Evolutionary conservation across 306 rosid genomes (phyloP), one percentile per base, ranked within the genome.

Genomic region (Mimosa bimucronata): DNA sequence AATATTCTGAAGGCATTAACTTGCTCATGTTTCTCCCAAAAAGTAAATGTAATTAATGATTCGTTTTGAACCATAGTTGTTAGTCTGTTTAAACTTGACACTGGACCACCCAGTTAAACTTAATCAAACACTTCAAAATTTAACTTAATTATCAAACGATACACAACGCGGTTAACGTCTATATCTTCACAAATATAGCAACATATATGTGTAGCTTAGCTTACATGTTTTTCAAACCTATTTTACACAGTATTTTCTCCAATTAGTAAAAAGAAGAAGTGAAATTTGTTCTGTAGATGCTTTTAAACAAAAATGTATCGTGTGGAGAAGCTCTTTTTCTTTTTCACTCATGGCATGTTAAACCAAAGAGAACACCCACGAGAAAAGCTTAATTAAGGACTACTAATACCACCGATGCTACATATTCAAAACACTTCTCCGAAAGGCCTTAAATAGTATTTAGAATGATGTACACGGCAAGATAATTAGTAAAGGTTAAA

Each of bases 381-480:
- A n/a, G 25, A 67, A 69, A 29, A 7, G 11, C 23, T 18, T 18
- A 50, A 50, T 53, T 19, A 53, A 53, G 25, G 23, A 7, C 10
- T 50, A 50, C 9, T 5, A 18, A 6, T 18, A 18, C 57, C 57
- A 50, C 9, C 23, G 8, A 6, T 50, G 21, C 23, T 16, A 9
- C 11, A 42, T 44, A 18, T 18, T 6, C 57, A 50, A 1, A 50
- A 50, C 53, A 46, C 53, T 15, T 46, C 18, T 4, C 16, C 5
- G 18, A 45, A 45, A 46, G 53, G 53, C n/a, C 53, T 15, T 46
- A 12, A 45, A 13, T 45, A 16, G 55, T 48, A 5, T 60, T 16
- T 58, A 74, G 72, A 40, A 40, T 40, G 11, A 75, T 40, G 69
- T 66, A 37, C 40, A 69, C 31, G 52, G 48, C 71, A 75, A 66